These are phyloP conservation scores for Penicillium dipodomyicola DNA, from an alignment of 495 filamentous ascomycete genomes.

Conservation along the genomic window DNA sequence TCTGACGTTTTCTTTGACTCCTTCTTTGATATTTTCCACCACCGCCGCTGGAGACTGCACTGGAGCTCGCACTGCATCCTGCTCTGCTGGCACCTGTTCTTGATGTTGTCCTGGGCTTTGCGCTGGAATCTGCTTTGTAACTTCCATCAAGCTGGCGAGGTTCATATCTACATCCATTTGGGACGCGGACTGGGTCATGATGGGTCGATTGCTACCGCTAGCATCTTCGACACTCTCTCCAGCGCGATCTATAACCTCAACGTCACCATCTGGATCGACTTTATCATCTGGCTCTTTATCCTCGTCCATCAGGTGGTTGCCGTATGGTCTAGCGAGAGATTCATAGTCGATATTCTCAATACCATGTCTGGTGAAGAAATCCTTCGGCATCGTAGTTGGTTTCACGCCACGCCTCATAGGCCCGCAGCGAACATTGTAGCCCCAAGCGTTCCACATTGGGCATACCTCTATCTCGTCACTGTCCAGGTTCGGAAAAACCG, in stretches of 20 bases:
- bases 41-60: too few relatives aligned
- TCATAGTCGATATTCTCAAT: neutral
- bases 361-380: neutral
- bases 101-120: too few relatives aligned
- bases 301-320: neutral
- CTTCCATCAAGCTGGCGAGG: neutral
- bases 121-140: neutral
- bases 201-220: neutral
- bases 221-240: neutral
- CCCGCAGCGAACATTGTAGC: constrained; percentile 19
- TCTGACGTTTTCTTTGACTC: neutral
- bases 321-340: neutral
- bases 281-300: constrained; percentile 5
- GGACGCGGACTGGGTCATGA: neutral
- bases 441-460: constrained; percentile 8
- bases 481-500: constrained; percentile 6
- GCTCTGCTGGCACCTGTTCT: too few relatives aligned
- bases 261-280: neutral
- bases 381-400: neutral
- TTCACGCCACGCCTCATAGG: neutral
- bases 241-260: neutral
- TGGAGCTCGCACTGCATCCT: too few relatives aligned
- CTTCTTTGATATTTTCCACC: neutral
- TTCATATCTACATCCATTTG: neutral
- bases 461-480: neutral